A percentile compares a stretch with the other conserved stretches of the same genome.
Conservation (phyloP, 306 rosid genomes). For the Rubus parviflorus region DNA sequence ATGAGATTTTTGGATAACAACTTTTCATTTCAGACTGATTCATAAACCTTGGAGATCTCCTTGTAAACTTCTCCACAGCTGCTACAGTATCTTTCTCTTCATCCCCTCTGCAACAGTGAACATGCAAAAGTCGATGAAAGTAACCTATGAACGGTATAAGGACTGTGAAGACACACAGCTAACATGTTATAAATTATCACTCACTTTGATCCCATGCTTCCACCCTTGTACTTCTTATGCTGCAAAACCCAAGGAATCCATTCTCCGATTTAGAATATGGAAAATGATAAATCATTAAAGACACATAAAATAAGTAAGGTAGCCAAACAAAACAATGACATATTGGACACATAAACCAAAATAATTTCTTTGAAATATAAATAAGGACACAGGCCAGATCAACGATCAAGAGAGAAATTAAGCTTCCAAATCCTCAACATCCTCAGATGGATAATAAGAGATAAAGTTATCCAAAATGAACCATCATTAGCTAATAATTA, state of each 20-base stretch:
- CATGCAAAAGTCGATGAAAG: conserved; percentile 23
- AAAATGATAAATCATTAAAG: neutral
- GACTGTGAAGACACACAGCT: conserved; percentile 12
- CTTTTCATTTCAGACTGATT: conserved; percentile 23
- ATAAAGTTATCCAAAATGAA: too few relatives aligned
- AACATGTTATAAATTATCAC: conserved; percentile 35
- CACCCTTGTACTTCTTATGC: conserved; percentile 37
- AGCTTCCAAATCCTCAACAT: neutral
- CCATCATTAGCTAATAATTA: neutral
- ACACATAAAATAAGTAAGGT: neutral
- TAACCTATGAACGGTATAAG: conserved; percentile 13
- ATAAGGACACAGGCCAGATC: neutral
- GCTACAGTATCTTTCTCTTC: conserved; percentile 19
- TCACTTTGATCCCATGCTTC: conserved; percentile 48
- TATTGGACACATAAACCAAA: neutral
- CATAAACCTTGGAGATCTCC: conserved; percentile 43
- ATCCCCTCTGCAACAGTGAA: conserved; percentile 38
- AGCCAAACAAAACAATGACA: neutral
- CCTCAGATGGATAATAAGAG: neutral
- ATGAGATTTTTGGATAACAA: conserved; percentile 14
- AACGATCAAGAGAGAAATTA: neutral
- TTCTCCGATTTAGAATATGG: conserved; percentile 22
- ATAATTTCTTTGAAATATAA: neutral
- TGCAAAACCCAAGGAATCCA: conserved; percentile 47
- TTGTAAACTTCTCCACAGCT: conserved; percentile 22